Base-by-base conservation (phyloP, 495 filamentous ascomycete genomes). In the Neurospora intermedia region DNA sequence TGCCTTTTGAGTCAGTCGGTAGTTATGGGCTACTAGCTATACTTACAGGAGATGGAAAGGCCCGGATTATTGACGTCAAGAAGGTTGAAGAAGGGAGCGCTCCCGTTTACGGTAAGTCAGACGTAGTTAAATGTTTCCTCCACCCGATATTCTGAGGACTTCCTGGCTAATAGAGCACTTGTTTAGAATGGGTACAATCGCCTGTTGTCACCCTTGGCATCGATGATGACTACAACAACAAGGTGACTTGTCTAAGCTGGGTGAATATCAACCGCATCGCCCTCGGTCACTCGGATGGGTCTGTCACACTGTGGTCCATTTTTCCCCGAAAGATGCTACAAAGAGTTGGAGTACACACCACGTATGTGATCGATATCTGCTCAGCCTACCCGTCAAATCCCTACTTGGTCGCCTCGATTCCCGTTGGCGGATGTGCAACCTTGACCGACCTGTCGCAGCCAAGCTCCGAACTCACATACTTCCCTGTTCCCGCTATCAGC, bases 161-260 rank as follows among this genome's bases (percentile, higher is more conserved):
- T 66, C 13, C 54, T 18, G 54, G 15, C 54, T 66, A 6, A 66
- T 18, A 59, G 20, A 35, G 62, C 27, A 2, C 39, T 20, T 16
- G 20, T 69, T 0, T 48, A 85, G 85, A 84, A 72, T 80, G 80
- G 75, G 73, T 85, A 4, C 74, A 83, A 20, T 69, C 78, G 7
- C 80, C 84, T n/a, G 76, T 84, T 69, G 80, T 73, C 0, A 78
- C 81, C 18, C 82, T 88, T 38, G 78, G 80, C 38, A 79, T 82
- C 38, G 74, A 75, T 0, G 79, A 77, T 31, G 85, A 86, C 73
- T 78, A 84, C 77, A 80, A 80, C 54, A 74, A 85, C 69, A 77
- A 79, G 27, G 82, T 82, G n/a, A 85, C 83, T 41, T 83, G 82
- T 76, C 80, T 87, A 40, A 80, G 83, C 16, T 87, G 85, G 85